Percentiles rank a stretch among this genome's conserved stretches.
Conservation (phyloP, 768 basidiomycete genomes). For the Fistulinella prunicolor region DNA sequence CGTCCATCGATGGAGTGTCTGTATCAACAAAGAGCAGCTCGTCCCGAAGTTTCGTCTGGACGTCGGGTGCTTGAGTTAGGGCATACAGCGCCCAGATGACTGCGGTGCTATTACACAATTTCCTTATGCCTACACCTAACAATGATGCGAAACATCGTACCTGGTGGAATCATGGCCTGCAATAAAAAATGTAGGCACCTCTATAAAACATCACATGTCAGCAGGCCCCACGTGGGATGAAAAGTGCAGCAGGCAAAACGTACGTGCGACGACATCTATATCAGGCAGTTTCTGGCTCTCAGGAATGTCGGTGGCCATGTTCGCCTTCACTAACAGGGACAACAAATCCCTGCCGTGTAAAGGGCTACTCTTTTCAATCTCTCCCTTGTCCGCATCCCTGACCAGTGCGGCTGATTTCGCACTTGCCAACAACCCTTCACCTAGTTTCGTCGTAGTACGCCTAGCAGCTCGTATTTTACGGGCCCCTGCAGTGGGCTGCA, state of each 20-base stretch:
- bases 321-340: constrained; percentile 37
- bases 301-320: constrained; percentile 58
- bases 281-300: constrained; percentile 56
- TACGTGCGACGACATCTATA: constrained; percentile 57
- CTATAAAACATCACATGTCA: constrained; percentile 28
- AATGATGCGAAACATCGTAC: constrained; percentile 18
- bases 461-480: constrained; percentile 30
- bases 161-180: constrained; percentile 62
- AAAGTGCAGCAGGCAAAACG: constrained; percentile 13
- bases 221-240: neutral
- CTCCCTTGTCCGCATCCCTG: constrained; percentile 21
- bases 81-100: constrained; percentile 60
- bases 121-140: neutral
- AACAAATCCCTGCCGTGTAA: constrained; percentile 51
- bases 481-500: constrained; percentile 20
- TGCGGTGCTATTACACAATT: constrained; percentile 27
- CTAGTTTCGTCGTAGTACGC: constrained; percentile 48
- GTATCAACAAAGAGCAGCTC: constrained; percentile 53
- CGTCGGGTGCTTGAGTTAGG: constrained; percentile 44
- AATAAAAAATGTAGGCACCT: constrained; percentile 59
- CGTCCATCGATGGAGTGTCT: constrained; percentile 66
- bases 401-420: constrained; percentile 43
- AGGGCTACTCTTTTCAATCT: constrained; percentile 34
- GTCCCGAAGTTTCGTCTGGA: constrained; percentile 55
- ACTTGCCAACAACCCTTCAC: constrained; percentile 43